phyloP scores from a whole-genome alignment of 495 filamentous ascomycete species.

The Aspergillus kassunensis region DNA sequence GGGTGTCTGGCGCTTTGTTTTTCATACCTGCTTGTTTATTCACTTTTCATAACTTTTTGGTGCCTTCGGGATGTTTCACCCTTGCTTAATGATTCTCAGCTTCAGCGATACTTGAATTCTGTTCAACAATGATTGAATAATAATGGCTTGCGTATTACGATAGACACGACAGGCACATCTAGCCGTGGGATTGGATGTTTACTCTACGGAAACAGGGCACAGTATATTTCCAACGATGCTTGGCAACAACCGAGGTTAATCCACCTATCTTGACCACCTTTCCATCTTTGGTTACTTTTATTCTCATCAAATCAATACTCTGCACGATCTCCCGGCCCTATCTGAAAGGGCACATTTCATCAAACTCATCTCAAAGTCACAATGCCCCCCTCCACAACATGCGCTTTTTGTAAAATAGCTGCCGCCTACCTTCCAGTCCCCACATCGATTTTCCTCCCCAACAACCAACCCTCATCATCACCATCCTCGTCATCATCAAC shows the following conservation, averaged over 20 bases:
- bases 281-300: neutral
- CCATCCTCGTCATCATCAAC: constrained; percentile 14
- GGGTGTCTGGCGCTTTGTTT: constrained; percentile 39
- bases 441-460: constrained; percentile 25
- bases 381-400: neutral
- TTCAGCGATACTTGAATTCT: constrained; percentile 2
- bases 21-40: constrained; percentile 18
- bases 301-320: neutral
- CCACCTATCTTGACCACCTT: neutral
- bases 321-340: no score
- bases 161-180: no score
- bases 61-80: constrained; percentile 29
- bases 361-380: no score
- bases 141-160: no score
- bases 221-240: no score
- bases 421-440: constrained; percentile 41
- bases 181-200: no score
- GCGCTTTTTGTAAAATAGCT: constrained; percentile 41
- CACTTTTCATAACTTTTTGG: constrained; percentile 22
- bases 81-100: constrained; percentile 33
- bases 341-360: no score
- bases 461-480: constrained; percentile 15
- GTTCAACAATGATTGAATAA: neutral
- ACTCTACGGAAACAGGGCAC: no score
- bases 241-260: neutral